Evolutionary conservation across 2,329 filamentous ascomycete species (phyloP).

Genomic region (Cladosporium velox): DNA sequence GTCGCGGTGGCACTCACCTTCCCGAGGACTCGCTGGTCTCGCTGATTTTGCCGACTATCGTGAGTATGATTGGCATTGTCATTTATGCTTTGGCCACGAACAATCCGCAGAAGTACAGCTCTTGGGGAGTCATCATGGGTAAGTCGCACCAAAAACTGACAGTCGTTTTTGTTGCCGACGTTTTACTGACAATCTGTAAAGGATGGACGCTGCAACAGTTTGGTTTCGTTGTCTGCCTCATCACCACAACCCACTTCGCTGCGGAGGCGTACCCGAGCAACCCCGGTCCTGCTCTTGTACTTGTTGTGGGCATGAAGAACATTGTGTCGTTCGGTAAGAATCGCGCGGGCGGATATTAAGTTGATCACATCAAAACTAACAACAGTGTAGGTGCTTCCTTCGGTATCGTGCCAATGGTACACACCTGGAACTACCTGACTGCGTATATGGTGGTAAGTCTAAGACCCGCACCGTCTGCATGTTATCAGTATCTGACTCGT

Average conservation of each 20-base stretch:
- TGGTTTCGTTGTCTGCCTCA: slow-evolving; percentile 32
- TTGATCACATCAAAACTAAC: neutral
- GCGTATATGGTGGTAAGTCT: slow-evolving; percentile 29
- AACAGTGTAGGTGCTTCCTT: slow-evolving; percentile 28
- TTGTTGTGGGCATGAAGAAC: slow-evolving; percentile 40
- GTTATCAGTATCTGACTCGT: slow-evolving; percentile 2
- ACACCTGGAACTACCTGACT: slow-evolving; percentile 27
- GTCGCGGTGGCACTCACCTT: slow-evolving; percentile 37
- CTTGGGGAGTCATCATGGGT: slow-evolving; percentile 32
- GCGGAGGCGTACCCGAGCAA: slow-evolving; percentile 34
- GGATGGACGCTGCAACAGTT: slow-evolving; percentile 36
- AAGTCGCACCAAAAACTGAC: neutral
- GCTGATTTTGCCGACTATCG: slow-evolving; percentile 37
- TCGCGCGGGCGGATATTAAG: neutral
- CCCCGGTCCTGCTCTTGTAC: slow-evolving; percentile 38
- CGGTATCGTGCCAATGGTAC: slow-evolving; percentile 39
- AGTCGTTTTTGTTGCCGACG: neutral
- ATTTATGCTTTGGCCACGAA: slow-evolving; percentile 39
- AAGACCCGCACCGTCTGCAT: neutral
- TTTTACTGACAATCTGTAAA: slow-evolving; percentile 32
- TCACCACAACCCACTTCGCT: slow-evolving; percentile 37
- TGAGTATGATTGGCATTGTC: slow-evolving; percentile 36
- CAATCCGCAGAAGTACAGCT: slow-evolving; percentile 24
- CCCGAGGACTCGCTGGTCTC: slow-evolving; percentile 42
- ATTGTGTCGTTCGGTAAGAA: slow-evolving; percentile 36